Conservation (phyloP, 192 early-diverging fungal genomes). For the Coemansia sp. region DNA sequence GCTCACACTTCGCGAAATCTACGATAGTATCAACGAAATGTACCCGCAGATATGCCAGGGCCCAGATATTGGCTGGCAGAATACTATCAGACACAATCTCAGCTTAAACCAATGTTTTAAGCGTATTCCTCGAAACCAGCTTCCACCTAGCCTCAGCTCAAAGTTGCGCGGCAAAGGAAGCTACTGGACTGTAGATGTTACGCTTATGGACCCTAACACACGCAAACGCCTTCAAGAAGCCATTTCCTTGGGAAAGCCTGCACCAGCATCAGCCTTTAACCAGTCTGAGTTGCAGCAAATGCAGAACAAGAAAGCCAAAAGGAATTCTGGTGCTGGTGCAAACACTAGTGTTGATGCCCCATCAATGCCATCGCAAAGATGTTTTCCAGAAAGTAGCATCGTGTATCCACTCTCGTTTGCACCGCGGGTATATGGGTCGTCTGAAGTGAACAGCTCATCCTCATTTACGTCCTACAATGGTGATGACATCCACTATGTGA, state of each 20-base stretch:
- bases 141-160: conserved; percentile 51
- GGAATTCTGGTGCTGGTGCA: neutral
- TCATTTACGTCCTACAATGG: conserved; percentile 1
- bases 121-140: conserved; percentile 64
- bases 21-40: conserved; percentile 72
- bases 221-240: conserved; percentile 52
- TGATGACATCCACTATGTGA: conserved; percentile 40
- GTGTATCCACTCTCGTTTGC: neutral
- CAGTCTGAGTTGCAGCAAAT: neutral
- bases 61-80: conserved; percentile 84
- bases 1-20: conserved; percentile 86
- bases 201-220: conserved; percentile 49
- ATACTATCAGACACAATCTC: conserved; percentile 91
- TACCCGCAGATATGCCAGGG: conserved; percentile 76
- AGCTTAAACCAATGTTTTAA: conserved; percentile 81
- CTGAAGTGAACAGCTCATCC: neutral
- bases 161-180: conserved; percentile 64
- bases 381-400: neutral
- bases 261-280: neutral
- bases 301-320: conserved; percentile 3
- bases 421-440: neutral
- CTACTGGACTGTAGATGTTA: conserved; percentile 62
- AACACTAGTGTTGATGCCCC: neutral
- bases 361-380: neutral
- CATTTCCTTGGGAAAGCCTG: conserved; percentile 5